Base-by-base conservation (phyloP, 192 early-diverging fungal species). In the Dispira parvispora region DNA sequence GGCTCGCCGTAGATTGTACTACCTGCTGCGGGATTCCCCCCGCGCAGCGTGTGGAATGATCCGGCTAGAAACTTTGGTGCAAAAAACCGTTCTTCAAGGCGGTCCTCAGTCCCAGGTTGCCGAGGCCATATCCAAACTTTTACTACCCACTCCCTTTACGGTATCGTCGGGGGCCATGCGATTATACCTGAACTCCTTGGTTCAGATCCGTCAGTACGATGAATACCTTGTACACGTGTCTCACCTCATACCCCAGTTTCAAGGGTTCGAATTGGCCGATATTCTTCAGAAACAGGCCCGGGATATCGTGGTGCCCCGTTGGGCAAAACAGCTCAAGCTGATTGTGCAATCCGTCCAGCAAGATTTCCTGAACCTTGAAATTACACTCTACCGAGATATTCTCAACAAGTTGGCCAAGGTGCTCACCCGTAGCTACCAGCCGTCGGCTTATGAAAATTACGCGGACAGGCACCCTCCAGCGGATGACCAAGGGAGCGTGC, bases 91-190 rank as follows among this genome's bases (percentile, higher is more conserved):
- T 52, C 61, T 78, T 18, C 45, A 45, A 26, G 69, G 73, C 43
- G 76, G 76, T 52, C 73, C 74, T 61, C 76, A 78, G 53, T 65
- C 71, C n/a, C 61, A 68, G 47, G 70, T 78, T 4, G 76, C 76
- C 38, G 70, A 74, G 16, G 63, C 66, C 18, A 72, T 78, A 23
- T 71, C 74, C 13, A 11, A 42, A 0, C 61, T 65, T 8, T 60
- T 78, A 68, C 43, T 74, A 62, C 27, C 76, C 66, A 28, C 67
- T 71, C 70, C 73, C 23, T 74, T 70, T 0, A 78, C 76, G 45
- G 28, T 78, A 53, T 78, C 76, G 27, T 70, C 73, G 44, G 73
- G 76, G 53, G 73, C 73, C 2, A 70, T 78, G 56, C 76, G 76
- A 0, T 47, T 78, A 54, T 78, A 71, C 42, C 71, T 78, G 13